phyloP scores from a whole-genome alignment of 164 flowering plant genomes.

The Kalanchoe fedtschenkoi region DNA sequence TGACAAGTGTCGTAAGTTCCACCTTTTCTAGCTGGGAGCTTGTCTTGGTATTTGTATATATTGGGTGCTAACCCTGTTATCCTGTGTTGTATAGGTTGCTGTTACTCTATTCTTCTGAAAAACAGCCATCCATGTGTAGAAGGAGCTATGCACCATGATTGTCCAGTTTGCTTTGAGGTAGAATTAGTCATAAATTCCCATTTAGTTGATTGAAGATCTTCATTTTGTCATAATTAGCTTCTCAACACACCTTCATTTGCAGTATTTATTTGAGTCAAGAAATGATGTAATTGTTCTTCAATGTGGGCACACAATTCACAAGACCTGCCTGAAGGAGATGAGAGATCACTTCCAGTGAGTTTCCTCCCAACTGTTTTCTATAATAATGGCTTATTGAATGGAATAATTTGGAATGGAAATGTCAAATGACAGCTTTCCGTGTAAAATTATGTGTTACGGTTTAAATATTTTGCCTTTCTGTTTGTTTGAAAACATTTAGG shows the following conservation, averaged over 20 bases:
- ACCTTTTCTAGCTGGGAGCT: neutral
- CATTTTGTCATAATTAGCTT: neutral
- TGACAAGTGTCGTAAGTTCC: conserved; percentile 62
- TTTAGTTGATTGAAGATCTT: neutral
- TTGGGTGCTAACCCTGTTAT: neutral
- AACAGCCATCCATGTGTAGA: conserved; percentile 83
- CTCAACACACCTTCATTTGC: conserved; percentile 13
- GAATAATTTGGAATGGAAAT: too few relatives aligned
- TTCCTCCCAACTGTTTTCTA: neutral
- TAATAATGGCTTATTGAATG: neutral
- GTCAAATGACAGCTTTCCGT: too few relatives aligned
- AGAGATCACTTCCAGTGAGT: conserved; percentile 80
- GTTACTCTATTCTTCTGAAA: conserved; percentile 56
- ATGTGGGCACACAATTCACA: conserved; percentile 91
- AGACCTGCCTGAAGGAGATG: conserved; percentile 81
- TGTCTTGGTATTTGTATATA: neutral
- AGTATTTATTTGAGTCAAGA: conserved; percentile 78
- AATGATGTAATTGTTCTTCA: conserved; percentile 56
- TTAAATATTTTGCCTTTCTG: neutral
- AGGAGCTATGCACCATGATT: conserved; percentile 95
- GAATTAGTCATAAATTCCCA: neutral
- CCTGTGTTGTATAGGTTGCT: conserved; percentile 42
- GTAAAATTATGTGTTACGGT: neutral
- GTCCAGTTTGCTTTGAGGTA: conserved; percentile 97
- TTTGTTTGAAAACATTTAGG: neutral